Base-by-base conservation (phyloP, 2,329 filamentous ascomycete species). In the Claviceps sp. region DNA sequence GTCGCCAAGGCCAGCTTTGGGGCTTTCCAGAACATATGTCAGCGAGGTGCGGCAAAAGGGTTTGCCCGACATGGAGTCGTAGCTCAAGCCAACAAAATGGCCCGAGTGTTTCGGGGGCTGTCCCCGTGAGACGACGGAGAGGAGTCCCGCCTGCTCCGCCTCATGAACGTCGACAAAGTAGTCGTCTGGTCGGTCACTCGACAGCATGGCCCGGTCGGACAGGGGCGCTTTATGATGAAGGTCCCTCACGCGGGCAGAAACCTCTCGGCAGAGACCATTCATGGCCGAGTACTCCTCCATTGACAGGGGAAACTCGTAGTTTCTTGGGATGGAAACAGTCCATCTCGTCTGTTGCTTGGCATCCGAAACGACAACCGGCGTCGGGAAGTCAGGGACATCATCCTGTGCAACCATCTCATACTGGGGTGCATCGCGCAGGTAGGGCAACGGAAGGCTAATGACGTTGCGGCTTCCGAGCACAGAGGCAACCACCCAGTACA, bases 281-380 rank as follows among this genome's bases (percentile, higher is more conserved):
- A 94, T 83, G 43, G 83, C 78, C 14, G 73, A 67, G 61, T 93
- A 93, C 55, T 88, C 78, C 9, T 75, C 66, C 20, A 78, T 75
- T 0, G 73, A 66, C 2, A 93, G 66, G 1, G 88, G 88, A 54
- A 91, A 91, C 3, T 73, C 70, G 45, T 75, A 71, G 52, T 74
- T 75, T 6, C 75, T 71, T 1, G 88, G 88, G 39, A 95, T 89
- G 1, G 80, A 88, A 11, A 94, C 78, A 0, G 88, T 93, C 88
- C 88, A 94, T 63, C 78, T 83, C 11, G 80, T 72, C 49, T 74
- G 76, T 3, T 84, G 85, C 45, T 73, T 71, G 26, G 71, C 68
- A 66, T 89, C 85, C 14, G 75, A 78, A 45, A 90, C 73, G 5
- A 87, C 75, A 20, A 93, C 74, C 0, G 86, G 85, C 0, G 83